These are phyloP conservation scores for Vigna unguiculata DNA, from an alignment of 306 rosid genomes.

Conservation along the genomic window DNA sequence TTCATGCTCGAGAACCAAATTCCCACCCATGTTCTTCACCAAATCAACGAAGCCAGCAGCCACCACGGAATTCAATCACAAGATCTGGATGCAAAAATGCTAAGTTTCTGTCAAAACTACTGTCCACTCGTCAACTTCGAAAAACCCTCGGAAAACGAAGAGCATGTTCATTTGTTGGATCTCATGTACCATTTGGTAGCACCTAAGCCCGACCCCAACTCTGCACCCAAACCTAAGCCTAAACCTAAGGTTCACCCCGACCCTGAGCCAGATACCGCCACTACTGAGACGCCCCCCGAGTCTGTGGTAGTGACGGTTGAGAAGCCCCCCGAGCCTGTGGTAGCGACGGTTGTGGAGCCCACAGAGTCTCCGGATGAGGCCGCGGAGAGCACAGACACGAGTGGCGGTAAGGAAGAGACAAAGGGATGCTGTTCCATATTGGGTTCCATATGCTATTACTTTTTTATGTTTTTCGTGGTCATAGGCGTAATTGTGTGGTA, in stretches of 20 bases:
- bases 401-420: neutral
- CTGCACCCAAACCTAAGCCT: neutral
- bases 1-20: conserved; percentile 39
- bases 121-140: neutral
- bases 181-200: conserved; percentile 20
- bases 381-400: neutral
- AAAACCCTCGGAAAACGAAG: neutral
- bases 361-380: too few species aligned
- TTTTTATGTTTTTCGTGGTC: neutral
- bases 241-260: too few species aligned
- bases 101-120: neutral
- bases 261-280: neutral
- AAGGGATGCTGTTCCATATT: neutral
- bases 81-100: neutral
- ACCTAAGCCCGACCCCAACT: neutral
- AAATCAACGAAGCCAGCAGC: neutral
- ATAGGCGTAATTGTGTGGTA: neutral
- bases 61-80: neutral
- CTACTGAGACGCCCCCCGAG: neutral
- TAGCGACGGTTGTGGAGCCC: too few species aligned
- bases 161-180: neutral
- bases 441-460: neutral
- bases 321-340: neutral
- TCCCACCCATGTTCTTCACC: neutral
- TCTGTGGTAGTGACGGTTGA: too few species aligned